Conservation (phyloP, 208 protist genomes). For the Leishmania gerbilli region DNA sequence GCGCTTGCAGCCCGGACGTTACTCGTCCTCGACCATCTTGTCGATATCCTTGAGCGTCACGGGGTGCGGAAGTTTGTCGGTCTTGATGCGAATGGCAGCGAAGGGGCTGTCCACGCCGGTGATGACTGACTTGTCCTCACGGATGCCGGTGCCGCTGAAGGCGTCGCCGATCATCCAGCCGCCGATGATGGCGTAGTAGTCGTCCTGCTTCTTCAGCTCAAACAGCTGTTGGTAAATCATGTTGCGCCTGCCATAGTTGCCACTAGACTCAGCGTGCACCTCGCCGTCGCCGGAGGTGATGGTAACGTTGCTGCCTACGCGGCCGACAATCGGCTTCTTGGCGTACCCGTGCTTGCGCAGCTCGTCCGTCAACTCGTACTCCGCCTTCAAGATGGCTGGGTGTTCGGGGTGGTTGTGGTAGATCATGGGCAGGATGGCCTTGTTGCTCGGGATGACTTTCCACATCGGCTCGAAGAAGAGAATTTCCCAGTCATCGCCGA, state of each 20-base stretch:
- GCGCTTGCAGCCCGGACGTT: not conserved
- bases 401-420: constrained; percentile 85
- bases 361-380: constrained; percentile 75
- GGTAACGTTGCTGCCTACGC: constrained; percentile 85
- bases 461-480: constrained; percentile 91
- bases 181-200: constrained; percentile 89
- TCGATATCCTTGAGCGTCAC: constrained; percentile 63
- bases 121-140: constrained; percentile 87
- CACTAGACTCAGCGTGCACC: constrained; percentile 63
- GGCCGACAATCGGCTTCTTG: constrained; percentile 90
- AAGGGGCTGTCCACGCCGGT: constrained; percentile 85
- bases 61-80: constrained; percentile 30
- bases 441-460: constrained; percentile 93
- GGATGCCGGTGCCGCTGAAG: constrained; percentile 79
- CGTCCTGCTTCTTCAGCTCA: constrained; percentile 61
- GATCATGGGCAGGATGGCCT: constrained; percentile 88
- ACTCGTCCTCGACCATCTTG: constrained; percentile 55
- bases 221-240: constrained; percentile 91
- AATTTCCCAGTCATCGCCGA: constrained; percentile 70
- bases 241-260: constrained; percentile 80
- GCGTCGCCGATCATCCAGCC: constrained; percentile 88
- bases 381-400: constrained; percentile 64
- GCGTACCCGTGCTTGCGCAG: constrained; percentile 63
- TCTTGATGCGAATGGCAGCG: constrained; percentile 65
- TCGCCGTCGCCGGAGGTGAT: constrained; percentile 58